These are phyloP conservation scores for Verbena officinalis DNA, from an alignment of 257 asterid species.

Conservation along the genomic window DNA sequence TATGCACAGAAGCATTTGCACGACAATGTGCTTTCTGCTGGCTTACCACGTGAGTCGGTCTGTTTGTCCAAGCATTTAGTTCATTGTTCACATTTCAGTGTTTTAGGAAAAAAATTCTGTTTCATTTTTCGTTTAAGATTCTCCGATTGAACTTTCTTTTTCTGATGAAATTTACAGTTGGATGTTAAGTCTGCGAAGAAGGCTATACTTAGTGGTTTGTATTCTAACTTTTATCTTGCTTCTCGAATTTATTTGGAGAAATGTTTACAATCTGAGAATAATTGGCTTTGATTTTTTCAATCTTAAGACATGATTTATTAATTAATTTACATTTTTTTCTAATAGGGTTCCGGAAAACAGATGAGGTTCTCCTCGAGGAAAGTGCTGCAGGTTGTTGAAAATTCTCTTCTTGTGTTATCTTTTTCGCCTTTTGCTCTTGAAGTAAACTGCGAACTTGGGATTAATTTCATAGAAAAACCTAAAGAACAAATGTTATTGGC, in stretches of 20 bases:
- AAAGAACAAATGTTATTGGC: background rate
- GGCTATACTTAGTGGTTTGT: constrained; percentile 79
- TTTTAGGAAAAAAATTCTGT: constrained; percentile 4
- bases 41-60: constrained; percentile 99
- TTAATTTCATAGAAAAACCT: background rate
- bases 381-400: constrained; percentile 65
- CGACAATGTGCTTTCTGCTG: constrained; percentile 75
- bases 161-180: constrained; percentile 58
- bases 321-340: background rate
- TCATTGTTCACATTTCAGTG: constrained; percentile 24
- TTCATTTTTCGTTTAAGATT: constrained; percentile 16
- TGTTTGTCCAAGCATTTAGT: constrained; percentile 55
- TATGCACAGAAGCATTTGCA: constrained; percentile 88
- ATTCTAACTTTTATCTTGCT: background rate
- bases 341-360: constrained; percentile 76
- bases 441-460: background rate
- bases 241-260: constrained; percentile 18
- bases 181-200: constrained; percentile 77
- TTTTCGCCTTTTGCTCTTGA: constrained; percentile 13
- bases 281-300: constrained; percentile 10
- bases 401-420: constrained; percentile 27
- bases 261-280: constrained; percentile 1
- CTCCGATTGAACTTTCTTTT: constrained; percentile 12
- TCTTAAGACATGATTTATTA: constrained; percentile 13
- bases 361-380: constrained; percentile 78